Evolutionary conservation across 2,329 filamentous ascomycete genomes (phyloP), one percentile per base, ranked within the genome.

Genomic region (Aspergillus neotritici): DNA sequence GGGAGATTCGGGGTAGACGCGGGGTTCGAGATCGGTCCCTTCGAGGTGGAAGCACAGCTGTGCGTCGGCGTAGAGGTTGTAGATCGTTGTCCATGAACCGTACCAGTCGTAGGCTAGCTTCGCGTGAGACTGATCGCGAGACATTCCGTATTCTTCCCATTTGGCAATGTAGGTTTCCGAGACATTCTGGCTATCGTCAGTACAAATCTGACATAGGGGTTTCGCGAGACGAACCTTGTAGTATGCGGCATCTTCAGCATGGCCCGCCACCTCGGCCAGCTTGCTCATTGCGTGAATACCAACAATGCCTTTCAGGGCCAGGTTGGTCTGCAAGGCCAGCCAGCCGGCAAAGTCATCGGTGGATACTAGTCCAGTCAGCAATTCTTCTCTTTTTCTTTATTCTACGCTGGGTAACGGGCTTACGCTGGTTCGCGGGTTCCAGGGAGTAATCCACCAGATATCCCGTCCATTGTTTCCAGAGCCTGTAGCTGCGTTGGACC

Each of bases 331-430:
- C 50, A 90, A 82, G 4, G 82, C 78, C 14, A 89, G 73, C 63
- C 83, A 83, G 32, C 87, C 87, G 2, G 87, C 86, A 62, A 91
- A 93, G 59, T 93, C 87, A 57, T 93, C 87, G 1, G 87, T 93
- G 14, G 82, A 88, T 12, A 93, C 75, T 78, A 43, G 37, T 30
- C 41, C 12, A 34, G 12, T 56, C 29, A 49, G 48, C n/a, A n/a
- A n/a, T n/a, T n/a, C n/a, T 39, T 17, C 17, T 3, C 2, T 30
- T 37, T 3, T 9, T 10, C 2, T 6, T 31, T 4, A 7, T 25
- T 4, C 11, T 3, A 15, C 13, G 5, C n/a, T 15, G 3, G 28
- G 1, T 29, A 16, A 31, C n/a, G 13, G 7, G 21, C 48, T 47
- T 66, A 77, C 75, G 75, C 64, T 91, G 87, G 50, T 87, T 81